phyloP scores from a whole-genome alignment of 2,329 filamentous ascomycete species.

The Aspergillus bombycis region DNA sequence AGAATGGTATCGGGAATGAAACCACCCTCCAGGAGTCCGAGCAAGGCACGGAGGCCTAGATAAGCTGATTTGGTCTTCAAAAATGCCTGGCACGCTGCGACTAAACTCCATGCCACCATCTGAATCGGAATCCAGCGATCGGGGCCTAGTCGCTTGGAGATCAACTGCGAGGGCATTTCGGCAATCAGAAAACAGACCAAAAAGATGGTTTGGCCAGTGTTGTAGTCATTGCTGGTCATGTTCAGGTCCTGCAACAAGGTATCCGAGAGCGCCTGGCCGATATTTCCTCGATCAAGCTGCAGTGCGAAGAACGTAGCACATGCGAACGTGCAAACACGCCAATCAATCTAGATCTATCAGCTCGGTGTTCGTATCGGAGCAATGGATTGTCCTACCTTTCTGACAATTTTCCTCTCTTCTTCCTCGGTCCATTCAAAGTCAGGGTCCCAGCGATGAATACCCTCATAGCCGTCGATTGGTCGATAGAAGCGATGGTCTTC shows the following conservation, averaged over 20 bases:
- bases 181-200: slow-evolving; percentile 55
- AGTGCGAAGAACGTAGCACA: slow-evolving; percentile 65
- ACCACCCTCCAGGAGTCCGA: slow-evolving; percentile 59
- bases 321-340: not conserved
- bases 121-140: slow-evolving; percentile 58
- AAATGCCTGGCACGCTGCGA: slow-evolving; percentile 60
- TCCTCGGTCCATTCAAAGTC: slow-evolving; percentile 40
- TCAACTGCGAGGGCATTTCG: slow-evolving; percentile 57
- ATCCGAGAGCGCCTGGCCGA: slow-evolving; percentile 57
- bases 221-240: slow-evolving; percentile 57
- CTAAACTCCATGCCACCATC: slow-evolving; percentile 57
- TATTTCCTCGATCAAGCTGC: slow-evolving; percentile 47
- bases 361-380: accelerated
- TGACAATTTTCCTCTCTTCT: slow-evolving; percentile 40
- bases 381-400: slow-evolving; percentile 21
- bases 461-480: slow-evolving; percentile 42
- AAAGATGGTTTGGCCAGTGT: slow-evolving; percentile 58
- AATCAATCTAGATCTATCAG: not conserved
- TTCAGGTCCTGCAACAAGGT: slow-evolving; percentile 55
- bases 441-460: slow-evolving; percentile 49
- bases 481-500: not conserved
- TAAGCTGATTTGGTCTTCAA: slow-evolving; percentile 52
- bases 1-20: slow-evolving; percentile 54
- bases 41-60: slow-evolving; percentile 54
- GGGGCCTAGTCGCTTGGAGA: slow-evolving; percentile 56